Evolutionary conservation across 2,329 filamentous ascomycete species (phyloP), one percentile per base, ranked within the genome.

Genomic region (Parafenestella ontariensis): DNA sequence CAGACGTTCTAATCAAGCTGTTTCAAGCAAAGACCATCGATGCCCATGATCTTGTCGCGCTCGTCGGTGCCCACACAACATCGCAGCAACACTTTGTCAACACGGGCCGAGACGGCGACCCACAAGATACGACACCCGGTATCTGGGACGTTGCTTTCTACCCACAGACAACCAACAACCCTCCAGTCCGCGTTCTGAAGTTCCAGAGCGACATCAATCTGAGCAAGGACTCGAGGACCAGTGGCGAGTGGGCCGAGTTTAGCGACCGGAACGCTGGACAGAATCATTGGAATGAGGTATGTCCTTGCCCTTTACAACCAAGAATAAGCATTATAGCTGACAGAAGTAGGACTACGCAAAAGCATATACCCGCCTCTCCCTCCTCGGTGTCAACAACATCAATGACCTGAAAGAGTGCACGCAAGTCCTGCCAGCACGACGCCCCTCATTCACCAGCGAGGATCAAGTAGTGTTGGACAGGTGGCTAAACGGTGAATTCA

Each of bases 301-400:
- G 63, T 54, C 6, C n/a, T n/a, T 39, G 23, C 24, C 24, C 24
- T 20, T 9, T 31, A 3, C 8, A 21, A 11, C 17, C 5, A 7
- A 33, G 3, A 5, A 13, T 34, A 40, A 26, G 9, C 6, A 37
- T 23, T 11, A 33, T 26, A 7, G 44, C 45, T 46, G 13, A 34
- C 7, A 9, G 1, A 13, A 17, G 10, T 23, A 74, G 77, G 82
- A 81, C 40, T 86, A 83, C 49, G 77, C 82, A 1, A 75, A 76
- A 31, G 83, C 81, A 11, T 85, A 85, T 60, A 76, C 84, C 40
- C 81, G 83, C 20, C 74, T 86, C 33, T 82, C 79, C 28, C 71
- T 86, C 2, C 78, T 86, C 10, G 84, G 83, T 3, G 82, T 85
- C 13, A 78, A 82, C 62, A 84, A 85, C 63, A 81, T 86, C 68